Conservation (phyloP, 768 basidiomycete species). For the Lenzites betulinus region DNA sequence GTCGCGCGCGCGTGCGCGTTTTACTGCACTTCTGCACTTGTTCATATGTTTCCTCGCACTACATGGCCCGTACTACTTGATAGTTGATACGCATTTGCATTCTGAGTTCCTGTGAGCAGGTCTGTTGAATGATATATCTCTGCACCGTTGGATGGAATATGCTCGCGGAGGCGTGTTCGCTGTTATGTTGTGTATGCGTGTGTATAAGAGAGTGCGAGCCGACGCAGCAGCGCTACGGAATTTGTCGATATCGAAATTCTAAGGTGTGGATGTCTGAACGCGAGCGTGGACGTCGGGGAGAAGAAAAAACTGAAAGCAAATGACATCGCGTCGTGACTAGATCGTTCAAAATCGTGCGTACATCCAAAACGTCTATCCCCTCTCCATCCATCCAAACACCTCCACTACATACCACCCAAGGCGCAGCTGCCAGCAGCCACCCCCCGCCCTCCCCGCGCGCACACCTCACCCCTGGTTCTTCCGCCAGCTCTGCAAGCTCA, state of each 20-base stretch:
- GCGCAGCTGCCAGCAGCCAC: background rate
- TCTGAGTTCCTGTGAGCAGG: no score
- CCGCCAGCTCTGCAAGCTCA: conserved; percentile 64
- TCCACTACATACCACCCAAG: background rate
- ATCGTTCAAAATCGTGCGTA: conserved; percentile 10
- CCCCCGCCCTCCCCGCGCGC: background rate
- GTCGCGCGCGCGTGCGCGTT: no score
- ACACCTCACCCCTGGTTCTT: conserved; percentile 33
- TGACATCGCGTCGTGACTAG: background rate
- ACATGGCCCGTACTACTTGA: no score
- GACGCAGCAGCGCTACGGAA: no score
- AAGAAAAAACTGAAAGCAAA: no score
- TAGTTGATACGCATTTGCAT: no score
- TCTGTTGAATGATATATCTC: background rate
- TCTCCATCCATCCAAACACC: background rate
- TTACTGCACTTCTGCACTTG: background rate
- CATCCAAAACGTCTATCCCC: background rate
- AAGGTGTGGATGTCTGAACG: no score
- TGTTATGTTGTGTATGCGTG: no score
- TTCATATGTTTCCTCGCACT: background rate
- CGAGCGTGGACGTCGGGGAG: no score
- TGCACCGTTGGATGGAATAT: background rate
- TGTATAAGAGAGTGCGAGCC: no score
- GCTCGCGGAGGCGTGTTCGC: no score
- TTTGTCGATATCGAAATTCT: no score